Evolutionary conservation across 495 filamentous ascomycete genomes (phyloP), one percentile per base, ranked within the genome.

Genomic region (Penicillium nucicola): DNA sequence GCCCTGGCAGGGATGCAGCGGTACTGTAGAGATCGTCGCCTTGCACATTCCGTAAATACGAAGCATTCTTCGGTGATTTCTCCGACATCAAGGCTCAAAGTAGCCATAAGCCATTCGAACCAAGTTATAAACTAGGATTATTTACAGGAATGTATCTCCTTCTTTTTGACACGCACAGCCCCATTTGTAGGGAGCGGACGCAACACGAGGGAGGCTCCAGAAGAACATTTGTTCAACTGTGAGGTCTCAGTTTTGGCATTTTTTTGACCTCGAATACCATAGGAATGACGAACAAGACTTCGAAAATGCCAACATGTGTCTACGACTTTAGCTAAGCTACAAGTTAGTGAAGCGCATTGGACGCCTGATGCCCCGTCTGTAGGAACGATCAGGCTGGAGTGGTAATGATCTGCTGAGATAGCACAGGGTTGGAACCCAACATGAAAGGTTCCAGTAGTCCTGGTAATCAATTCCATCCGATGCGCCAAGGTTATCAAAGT

Each of bases 181-280:
- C 64, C 70, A 77, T 67, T 31, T 35, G 20, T 25, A 63, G 42
- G 60, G 62, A 64, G 68, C 65, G 66, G 69, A 74, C 74, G 71
- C 63, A 75, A 75, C 71, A 77, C 71, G 74, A 70, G 66, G 67
- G 69, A 76, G 72, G 46, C 53, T 55, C 45, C 60, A 62, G 56
- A 54, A 53, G 42, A 59, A 69, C 47, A 40, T 60, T 62, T 58
- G 60, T 62, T 62, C 56, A 60, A 58, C 58, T 60, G 56, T 56
- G 50, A 55, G 53, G 46, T 50, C 46, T 76, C 52, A 55, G 36
- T 75, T 31, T 74, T 42, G 70, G 70, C 68, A 77, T 50, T 45
- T 61, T 62, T 73, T 76, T 77, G 74, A 77, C 74, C 74, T 77
- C 74, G 63, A 72, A 66, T 63, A 74, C 70, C 74, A 74, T 75